Conservation (phyloP, 2,329 filamentous ascomycete species). For the Colletotrichum spinosum region DNA sequence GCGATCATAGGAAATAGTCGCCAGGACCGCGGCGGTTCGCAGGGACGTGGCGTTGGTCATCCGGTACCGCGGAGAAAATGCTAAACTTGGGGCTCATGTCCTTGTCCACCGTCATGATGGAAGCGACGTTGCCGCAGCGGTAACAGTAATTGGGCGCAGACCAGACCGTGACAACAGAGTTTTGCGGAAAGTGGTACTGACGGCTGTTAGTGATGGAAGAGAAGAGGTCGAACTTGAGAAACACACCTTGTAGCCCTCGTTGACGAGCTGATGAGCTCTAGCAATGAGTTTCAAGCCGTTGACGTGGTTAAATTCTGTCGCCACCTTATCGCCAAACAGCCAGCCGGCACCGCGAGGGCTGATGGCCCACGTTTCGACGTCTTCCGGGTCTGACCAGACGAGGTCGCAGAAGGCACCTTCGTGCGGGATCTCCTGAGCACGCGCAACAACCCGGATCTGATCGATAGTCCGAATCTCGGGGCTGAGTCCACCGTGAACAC, state of each 20-base stretch:
- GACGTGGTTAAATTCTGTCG: constrained; percentile 96
- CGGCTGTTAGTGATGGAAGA: constrained; percentile 42
- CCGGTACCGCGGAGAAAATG: constrained; percentile 90
- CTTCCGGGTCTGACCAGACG: constrained; percentile 98
- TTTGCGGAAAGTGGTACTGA: constrained; percentile 92
- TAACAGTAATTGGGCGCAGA: constrained; percentile 97
- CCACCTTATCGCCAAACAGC: constrained; percentile 96
- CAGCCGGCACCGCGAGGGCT: constrained; percentile 97
- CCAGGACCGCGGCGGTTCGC: constrained; percentile 75
- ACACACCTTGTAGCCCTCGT: constrained; percentile 94
- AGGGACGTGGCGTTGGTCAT: constrained; percentile 84
- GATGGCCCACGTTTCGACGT: constrained; percentile 95
- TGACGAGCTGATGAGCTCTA: constrained; percentile 96
- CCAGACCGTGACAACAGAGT: constrained; percentile 98
- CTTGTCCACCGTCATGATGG: constrained; percentile 91
- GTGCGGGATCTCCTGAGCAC: constrained; percentile 97
- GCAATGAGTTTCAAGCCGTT: constrained; percentile 97
- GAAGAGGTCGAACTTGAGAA: neutral
- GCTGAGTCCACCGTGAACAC: constrained; percentile 92
- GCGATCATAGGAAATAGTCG: constrained; percentile 74
- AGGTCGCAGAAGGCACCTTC: constrained; percentile 98
- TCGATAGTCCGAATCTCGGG: constrained; percentile 97
- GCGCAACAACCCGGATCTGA: constrained; percentile 98
- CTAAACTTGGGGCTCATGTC: constrained; percentile 91
- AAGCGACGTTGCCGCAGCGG: constrained; percentile 94